Evolutionary conservation across 2,329 filamentous ascomycete genomes (phyloP).

Genomic region (Penicillium brasilianum): DNA sequence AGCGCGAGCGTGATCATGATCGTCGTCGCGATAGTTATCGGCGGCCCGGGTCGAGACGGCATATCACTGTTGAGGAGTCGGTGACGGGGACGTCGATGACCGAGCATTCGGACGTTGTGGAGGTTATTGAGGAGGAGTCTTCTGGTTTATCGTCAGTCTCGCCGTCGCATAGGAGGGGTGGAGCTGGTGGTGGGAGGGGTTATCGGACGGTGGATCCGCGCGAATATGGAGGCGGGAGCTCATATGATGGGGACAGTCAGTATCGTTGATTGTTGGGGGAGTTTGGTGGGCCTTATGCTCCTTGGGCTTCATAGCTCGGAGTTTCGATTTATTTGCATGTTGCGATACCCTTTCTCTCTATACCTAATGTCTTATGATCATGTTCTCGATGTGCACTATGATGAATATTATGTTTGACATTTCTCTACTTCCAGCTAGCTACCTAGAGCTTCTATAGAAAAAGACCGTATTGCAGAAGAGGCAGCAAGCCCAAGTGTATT

Average conservation of each 20-base stretch:
- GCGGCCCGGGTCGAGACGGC: constrained; percentile 23
- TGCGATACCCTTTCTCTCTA: constrained; percentile 28
- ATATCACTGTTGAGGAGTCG: constrained; percentile 42
- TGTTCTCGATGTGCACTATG: constrained; percentile 1
- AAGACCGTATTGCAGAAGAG: too few species aligned
- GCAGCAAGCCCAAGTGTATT: neutral
- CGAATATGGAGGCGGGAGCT: constrained; percentile 44
- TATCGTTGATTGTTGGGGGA: constrained; percentile 4
- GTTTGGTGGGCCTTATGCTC: neutral
- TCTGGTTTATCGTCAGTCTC: constrained; percentile 40
- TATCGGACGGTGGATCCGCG: constrained; percentile 55
- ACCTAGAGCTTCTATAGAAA: neutral
- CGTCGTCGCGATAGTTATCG: constrained; percentile 29
- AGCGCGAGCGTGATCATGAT: constrained; percentile 40
- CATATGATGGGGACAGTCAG: constrained; percentile 26
- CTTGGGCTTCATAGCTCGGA: neutral
- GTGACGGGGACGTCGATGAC: constrained; percentile 31
- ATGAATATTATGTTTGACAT: constrained; percentile 1
- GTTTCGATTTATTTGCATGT: constrained; percentile 14
- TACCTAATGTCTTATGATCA: neutral
- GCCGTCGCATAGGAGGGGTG: constrained; percentile 42
- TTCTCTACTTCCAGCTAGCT: neutral
- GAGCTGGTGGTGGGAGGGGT: constrained; percentile 43
- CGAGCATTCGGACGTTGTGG: constrained; percentile 55
- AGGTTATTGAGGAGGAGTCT: constrained; percentile 62